Evolutionary conservation across 140 eudicot species (phyloP).

Genomic region (Ambrosia hybrid): DNA sequence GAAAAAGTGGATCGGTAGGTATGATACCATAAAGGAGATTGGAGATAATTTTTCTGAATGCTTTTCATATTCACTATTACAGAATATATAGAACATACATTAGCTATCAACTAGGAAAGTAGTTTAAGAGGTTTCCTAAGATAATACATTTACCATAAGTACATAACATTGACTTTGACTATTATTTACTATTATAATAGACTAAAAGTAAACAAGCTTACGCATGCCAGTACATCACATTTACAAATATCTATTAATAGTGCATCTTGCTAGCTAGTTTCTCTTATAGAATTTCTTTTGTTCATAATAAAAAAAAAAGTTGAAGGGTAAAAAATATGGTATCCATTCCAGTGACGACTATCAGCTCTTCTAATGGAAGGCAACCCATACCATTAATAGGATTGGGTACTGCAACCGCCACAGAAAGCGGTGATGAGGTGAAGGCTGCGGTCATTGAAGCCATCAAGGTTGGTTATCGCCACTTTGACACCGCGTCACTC

Average conservation of each 20-base stretch:
- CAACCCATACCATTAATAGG: constrained; percentile 29
- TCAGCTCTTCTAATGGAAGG: constrained; percentile 24
- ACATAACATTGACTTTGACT: too few species aligned
- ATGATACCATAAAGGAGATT: too few species aligned
- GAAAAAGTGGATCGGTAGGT: too few species aligned
- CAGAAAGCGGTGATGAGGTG: background rate
- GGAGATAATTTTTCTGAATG: too few species aligned
- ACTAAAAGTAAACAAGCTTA: background rate
- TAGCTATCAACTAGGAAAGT: too few species aligned
- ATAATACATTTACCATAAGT: too few species aligned
- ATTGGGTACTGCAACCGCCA: constrained; percentile 5
- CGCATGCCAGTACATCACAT: constrained; percentile 22
- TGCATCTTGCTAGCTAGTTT: background rate
- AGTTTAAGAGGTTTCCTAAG: too few species aligned
- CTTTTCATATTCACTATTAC: too few species aligned
- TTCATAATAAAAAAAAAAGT: background rate
- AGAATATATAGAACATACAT: too few species aligned
- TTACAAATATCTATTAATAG: background rate
- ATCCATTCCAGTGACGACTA: constrained; percentile 22
- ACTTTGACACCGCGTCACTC: constrained; percentile 43
- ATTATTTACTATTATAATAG: background rate
- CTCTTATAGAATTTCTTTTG: too few species aligned
- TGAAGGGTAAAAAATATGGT: background rate
- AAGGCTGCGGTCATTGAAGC: constrained; percentile 37
- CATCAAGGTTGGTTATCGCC: constrained; percentile 42